Conservation (phyloP, 257 asterid genomes). For the Nicotiana tomentosiformis region DNA sequence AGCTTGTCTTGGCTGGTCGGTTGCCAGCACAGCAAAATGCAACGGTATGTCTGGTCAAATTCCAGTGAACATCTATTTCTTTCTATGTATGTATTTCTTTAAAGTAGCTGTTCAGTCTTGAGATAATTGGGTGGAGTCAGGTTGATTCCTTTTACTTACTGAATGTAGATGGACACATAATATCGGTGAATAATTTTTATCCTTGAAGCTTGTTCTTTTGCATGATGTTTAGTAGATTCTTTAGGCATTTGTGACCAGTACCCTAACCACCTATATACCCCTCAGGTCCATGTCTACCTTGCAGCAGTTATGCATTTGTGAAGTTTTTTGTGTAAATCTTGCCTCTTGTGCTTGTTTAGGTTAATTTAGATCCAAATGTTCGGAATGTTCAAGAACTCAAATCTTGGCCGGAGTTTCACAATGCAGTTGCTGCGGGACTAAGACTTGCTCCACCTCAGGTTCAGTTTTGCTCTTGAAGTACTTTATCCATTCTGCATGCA, state of each 20-base stretch:
- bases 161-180: background rate
- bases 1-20: slow-evolving; percentile 97
- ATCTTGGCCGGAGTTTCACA: slow-evolving; percentile 98
- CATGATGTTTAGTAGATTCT: background rate
- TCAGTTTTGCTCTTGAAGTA: slow-evolving; percentile 8
- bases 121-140: background rate
- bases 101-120: slow-evolving; percentile 10
- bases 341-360: slow-evolving; percentile 37
- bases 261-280: background rate
- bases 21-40: slow-evolving; percentile 98
- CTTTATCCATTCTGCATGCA: background rate
- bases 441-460: slow-evolving; percentile 95
- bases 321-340: background rate
- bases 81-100: background rate
- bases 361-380: slow-evolving; percentile 76
- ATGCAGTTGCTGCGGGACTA: slow-evolving; percentile 98
- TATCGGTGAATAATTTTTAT: background rate
- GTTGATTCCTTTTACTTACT: background rate
- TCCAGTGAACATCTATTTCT: background rate
- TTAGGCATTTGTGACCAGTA: background rate
- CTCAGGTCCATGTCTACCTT: background rate
- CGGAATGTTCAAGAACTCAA: slow-evolving; percentile 85
- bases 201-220: background rate
- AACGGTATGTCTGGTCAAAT: slow-evolving; percentile 39
- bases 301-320: background rate